Conservation (phyloP, 257 asterid species). For the Buddleja alternifolia region DNA sequence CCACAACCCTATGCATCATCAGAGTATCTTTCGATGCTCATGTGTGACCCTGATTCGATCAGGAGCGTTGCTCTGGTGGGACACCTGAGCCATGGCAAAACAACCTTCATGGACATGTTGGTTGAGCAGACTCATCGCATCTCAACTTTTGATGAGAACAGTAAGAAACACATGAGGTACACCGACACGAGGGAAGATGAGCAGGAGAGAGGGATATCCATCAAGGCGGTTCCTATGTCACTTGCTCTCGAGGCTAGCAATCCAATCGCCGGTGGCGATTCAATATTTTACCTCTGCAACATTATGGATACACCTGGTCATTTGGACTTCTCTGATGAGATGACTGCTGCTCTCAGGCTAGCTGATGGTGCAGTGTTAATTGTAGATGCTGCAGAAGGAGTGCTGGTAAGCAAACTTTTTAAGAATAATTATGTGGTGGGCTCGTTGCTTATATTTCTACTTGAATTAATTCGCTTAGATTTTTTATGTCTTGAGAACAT, state of each 20-base stretch:
- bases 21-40: constrained; percentile 84
- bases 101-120: constrained; percentile 93
- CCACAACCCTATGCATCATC: constrained; percentile 87
- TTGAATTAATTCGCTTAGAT: background rate
- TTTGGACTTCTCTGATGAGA: constrained; percentile 95
- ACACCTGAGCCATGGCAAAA: constrained; percentile 82
- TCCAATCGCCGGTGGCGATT: too few relatives aligned
- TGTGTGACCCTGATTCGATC: constrained; percentile 82
- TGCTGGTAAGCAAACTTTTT: constrained; percentile 67
- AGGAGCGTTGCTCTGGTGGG: constrained; percentile 96
- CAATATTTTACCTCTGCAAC: constrained; percentile 89
- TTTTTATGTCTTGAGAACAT: background rate
- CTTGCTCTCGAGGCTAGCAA: constrained; percentile 91
- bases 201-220: constrained; percentile 94
- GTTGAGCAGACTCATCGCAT: constrained; percentile 95
- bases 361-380: constrained; percentile 98
- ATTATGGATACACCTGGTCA: constrained; percentile 98
- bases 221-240: constrained; percentile 90
- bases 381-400: constrained; percentile 99
- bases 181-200: constrained; percentile 96
- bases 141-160: constrained; percentile 86
- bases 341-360: constrained; percentile 96
- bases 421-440: too few relatives aligned
- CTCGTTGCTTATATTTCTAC: background rate
- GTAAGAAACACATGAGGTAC: constrained; percentile 96